Base-by-base conservation (phyloP, 2,329 filamentous ascomycete species). In the Xylaria sp. region DNA sequence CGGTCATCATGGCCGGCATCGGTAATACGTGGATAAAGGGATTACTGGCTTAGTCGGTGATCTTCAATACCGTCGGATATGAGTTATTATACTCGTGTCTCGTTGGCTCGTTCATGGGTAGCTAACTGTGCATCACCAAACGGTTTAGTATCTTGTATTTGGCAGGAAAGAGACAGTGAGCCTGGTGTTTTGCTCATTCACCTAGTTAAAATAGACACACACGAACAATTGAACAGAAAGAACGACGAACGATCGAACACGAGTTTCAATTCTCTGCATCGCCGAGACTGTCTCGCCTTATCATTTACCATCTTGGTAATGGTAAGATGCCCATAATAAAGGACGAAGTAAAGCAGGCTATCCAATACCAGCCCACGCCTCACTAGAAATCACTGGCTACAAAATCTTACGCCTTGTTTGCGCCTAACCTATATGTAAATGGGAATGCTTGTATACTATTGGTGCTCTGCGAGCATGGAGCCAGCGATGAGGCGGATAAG, bases 361-460 rank as follows among this genome's bases (percentile, higher is more conserved):
- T 51, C 31, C 8, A 57, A 28, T 48, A 23, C 13, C 59, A 69
- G 28, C 31, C 48, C 12, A 31, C 28, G 41, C 12, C 3, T 10
- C 56, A 20, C 18, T 23, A 1, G 9, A 37, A 56, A 13, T 23
- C 12, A 28, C 48, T 39, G 37, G 60, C 44, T 60, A 5, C 23
- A 37, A 5, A 41, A 50, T 1, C 18, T 13, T 54, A 52, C 41
- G 56, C 65, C 61, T 31, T 46, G n/a, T 56, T 51, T 65, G n/a
- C 51, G 57, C 65, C 68, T 65, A 57, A 25, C 67, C 65, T 65
- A 15, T 13, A 48, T 50, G 25, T 15, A 55, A 51, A 62, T 50
- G 62, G 55, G 31, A 37, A 50, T 41, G 51, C 31, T 58, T 55
- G 74, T 55, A 52, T 39, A 66, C 59, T 63, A 62, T 28, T 72